Percentiles rank a stretch among this genome's conserved stretches.
Evolutionary conservation across 2,329 filamentous ascomycete species (phyloP).

Genomic region (Elsinoe australis): DNA sequence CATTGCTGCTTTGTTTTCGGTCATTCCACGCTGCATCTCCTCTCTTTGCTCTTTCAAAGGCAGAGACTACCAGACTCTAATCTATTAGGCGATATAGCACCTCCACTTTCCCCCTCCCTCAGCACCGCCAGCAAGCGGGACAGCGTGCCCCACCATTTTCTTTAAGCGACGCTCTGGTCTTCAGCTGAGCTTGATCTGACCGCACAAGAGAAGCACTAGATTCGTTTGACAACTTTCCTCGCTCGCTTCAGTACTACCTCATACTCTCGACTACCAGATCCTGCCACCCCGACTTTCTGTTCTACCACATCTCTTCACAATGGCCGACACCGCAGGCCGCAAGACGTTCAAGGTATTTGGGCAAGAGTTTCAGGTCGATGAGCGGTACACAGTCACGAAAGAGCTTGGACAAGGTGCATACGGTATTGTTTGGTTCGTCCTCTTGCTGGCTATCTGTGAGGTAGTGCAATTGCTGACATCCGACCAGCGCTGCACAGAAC

Average conservation of each 20-base stretch:
- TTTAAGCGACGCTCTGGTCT: constrained; percentile 5
- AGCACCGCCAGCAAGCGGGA: too few relatives aligned
- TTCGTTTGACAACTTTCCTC: not conserved
- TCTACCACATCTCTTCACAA: constrained; percentile 28
- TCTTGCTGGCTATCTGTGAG: not conserved
- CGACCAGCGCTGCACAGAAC: constrained; percentile 77
- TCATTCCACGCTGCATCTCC: not conserved
- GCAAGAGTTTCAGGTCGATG: constrained; percentile 97
- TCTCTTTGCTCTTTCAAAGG: not conserved
- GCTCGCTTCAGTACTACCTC: not conserved
- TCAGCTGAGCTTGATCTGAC: constrained; percentile 12
- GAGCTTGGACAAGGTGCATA: constrained; percentile 97
- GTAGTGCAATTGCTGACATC: constrained; percentile 4
- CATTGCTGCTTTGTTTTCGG: not conserved
- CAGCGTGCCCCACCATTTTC: constrained; percentile 14
- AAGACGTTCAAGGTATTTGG: constrained; percentile 99
- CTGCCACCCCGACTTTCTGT: too few relatives aligned
- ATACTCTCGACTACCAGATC: not conserved
- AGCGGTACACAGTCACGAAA: constrained; percentile 97
- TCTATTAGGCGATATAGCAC: constrained; percentile 1
- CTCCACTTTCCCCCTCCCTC: not conserved
- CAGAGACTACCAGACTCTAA: too few relatives aligned
- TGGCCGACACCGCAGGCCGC: constrained; percentile 59
- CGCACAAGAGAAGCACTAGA: not conserved
- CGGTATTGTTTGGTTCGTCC: constrained; percentile 85